Percentiles rank a stretch among this genome's conserved stretches.
Conservation (phyloP, 805 yeast species). For the Suhomyces sp. region DNA sequence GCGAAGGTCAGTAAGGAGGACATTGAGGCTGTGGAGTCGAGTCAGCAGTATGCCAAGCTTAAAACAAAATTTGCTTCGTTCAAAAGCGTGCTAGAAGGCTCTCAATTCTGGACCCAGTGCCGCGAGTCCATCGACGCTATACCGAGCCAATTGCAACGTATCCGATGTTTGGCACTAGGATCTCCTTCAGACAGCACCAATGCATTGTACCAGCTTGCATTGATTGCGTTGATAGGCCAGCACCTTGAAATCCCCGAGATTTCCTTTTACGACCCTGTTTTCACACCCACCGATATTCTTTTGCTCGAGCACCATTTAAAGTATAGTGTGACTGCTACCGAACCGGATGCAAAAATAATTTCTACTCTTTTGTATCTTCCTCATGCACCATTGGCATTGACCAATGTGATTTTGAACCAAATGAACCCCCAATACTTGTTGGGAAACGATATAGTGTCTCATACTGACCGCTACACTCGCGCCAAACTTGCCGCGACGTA, state of each 20-base stretch:
- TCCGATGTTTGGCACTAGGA: constrained; percentile 74
- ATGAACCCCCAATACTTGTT: constrained; percentile 40
- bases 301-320: constrained; percentile 17
- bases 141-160: constrained; percentile 8
- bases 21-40: neutral
- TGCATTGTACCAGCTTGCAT: constrained; percentile 66
- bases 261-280: constrained; percentile 65
- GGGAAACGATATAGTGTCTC: constrained; percentile 52
- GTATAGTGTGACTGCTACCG: constrained; percentile 9
- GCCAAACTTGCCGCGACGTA: constrained; percentile 41
- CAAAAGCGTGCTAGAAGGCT: neutral
- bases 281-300: constrained; percentile 43
- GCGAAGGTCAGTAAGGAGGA: neutral
- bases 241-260: constrained; percentile 21
- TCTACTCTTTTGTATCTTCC: constrained; percentile 58
- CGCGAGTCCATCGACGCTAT: neutral
- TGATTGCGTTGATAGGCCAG: constrained; percentile 43
- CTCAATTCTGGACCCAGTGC: neutral
- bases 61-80: neutral
- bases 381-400: constrained; percentile 64
- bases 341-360: neutral
- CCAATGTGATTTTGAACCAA: constrained; percentile 36
- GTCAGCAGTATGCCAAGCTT: neutral
- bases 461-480: constrained; percentile 52
- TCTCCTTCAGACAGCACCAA: constrained; percentile 55